phyloP scores from a whole-genome alignment of 1,139 yeast genomes.

The Tardiomyces blankii region DNA sequence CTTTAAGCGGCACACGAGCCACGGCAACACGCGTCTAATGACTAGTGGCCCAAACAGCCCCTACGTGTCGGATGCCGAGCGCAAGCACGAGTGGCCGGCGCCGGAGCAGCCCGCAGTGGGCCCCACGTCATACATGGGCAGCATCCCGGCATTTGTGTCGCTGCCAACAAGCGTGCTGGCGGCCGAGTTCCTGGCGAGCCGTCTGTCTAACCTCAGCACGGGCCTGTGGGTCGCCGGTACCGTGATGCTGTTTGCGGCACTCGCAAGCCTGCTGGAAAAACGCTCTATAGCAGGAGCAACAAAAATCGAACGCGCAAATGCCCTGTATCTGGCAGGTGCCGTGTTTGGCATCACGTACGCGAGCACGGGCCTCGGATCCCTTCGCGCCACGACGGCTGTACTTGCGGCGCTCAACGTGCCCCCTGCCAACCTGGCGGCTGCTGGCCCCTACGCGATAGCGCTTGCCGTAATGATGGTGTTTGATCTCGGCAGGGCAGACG shows the following conservation, averaged over 20 bases:
- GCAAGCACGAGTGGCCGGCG: slow-evolving; percentile 2
- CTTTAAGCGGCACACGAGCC: slow-evolving; percentile 27
- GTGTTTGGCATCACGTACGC: slow-evolving; percentile 7
- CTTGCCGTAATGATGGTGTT: slow-evolving; percentile 1
- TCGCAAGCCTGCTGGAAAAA: slow-evolving; percentile 2
- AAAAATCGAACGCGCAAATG: not conserved
- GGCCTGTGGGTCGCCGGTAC: slow-evolving; percentile 8
- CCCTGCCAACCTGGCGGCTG: not conserved
- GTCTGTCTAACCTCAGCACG: slow-evolving; percentile 1
- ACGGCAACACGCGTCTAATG: not conserved
- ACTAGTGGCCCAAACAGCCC: not conserved
- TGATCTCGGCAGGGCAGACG: not conserved
- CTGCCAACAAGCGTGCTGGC: slow-evolving; percentile 27
- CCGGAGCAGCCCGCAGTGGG: not conserved
- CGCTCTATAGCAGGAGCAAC: not conserved
- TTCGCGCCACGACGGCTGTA: slow-evolving; percentile 13
- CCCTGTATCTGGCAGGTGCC: slow-evolving; percentile 13
- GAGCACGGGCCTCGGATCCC: slow-evolving; percentile 15
- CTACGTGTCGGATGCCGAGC: not conserved
- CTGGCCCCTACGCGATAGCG: slow-evolving; percentile 1
- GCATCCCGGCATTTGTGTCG: slow-evolving; percentile 26
- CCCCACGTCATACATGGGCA: slow-evolving; percentile 7
- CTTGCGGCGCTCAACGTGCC: slow-evolving; percentile 15
- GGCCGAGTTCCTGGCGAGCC: slow-evolving; percentile 13
- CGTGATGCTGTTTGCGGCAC: slow-evolving; percentile 7